These are phyloP conservation scores for Lenwebbia sp. DNA, from an alignment of 345 rosid species.

Conservation along the genomic window DNA sequence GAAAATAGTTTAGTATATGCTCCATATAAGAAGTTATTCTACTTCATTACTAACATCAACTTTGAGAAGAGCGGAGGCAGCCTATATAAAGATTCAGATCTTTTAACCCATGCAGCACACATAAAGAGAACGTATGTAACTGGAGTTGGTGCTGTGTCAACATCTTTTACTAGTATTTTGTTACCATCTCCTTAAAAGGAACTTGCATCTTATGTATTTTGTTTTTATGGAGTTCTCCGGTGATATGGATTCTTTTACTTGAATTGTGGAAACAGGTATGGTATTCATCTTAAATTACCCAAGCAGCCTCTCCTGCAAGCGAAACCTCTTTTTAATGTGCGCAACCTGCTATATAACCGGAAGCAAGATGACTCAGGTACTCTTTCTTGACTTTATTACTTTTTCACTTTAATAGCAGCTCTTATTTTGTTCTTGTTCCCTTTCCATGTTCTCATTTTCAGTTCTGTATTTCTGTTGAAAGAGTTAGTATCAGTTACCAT, in stretches of 20 bases:
- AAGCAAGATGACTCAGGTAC: slow-evolving; percentile 49
- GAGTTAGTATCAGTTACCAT: background rate
- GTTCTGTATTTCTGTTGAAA: background rate
- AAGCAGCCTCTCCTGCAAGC: slow-evolving; percentile 60
- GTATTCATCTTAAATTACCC: slow-evolving; percentile 50
- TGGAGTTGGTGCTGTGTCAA: background rate
- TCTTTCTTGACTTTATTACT: slow-evolving; percentile 1
- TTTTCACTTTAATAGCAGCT: background rate
- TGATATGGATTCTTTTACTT: background rate
- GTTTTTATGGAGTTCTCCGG: background rate
- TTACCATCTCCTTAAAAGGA: background rate
- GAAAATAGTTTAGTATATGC: slow-evolving; percentile 66
- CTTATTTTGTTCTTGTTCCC: background rate
- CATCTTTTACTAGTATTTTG: background rate
- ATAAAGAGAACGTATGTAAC: slow-evolving; percentile 37
- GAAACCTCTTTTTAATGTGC: slow-evolving; percentile 63
- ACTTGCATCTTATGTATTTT: background rate
- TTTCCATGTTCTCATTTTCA: background rate
- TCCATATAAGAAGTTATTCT: slow-evolving; percentile 44
- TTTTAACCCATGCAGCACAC: slow-evolving; percentile 37
- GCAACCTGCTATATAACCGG: slow-evolving; percentile 74
- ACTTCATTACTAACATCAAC: slow-evolving; percentile 39
- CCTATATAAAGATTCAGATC: slow-evolving; percentile 21
- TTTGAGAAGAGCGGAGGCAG: slow-evolving; percentile 39
- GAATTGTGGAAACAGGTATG: slow-evolving; percentile 31